Evolutionary conservation across 495 filamentous ascomycete genomes (phyloP).

Genomic region (Podospora fimiseda): DNA sequence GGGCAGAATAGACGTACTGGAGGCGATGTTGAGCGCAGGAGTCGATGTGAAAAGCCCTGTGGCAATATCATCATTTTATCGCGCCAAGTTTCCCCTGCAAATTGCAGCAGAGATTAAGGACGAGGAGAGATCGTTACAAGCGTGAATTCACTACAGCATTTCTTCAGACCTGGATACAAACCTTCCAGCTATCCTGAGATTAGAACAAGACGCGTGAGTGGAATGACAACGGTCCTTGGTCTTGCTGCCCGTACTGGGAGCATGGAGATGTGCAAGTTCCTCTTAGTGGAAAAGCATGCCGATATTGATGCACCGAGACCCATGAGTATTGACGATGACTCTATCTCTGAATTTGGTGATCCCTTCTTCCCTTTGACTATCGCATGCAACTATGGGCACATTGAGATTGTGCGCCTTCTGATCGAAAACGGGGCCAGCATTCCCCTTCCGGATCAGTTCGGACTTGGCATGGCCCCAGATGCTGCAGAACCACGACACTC

Average conservation of each 20-base stretch:
- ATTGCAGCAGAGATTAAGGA: not conserved
- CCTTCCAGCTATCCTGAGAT: too few species aligned
- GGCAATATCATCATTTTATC: not conserved
- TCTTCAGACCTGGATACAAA: not conserved
- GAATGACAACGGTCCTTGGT: not conserved
- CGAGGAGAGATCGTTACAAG: not conserved
- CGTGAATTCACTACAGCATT: not conserved
- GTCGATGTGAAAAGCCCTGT: not conserved
- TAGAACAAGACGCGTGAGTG: too few species aligned
- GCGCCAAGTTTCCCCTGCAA: not conserved
- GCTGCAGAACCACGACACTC: not conserved
- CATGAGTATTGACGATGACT: too few species aligned
- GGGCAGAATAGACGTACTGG: not conserved
- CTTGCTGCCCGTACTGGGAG: not conserved
- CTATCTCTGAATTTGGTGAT: too few species aligned
- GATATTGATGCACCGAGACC: not conserved
- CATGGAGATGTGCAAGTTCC: not conserved
- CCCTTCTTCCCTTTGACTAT: not conserved
- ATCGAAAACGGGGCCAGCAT: not conserved
- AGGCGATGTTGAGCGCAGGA: not conserved
- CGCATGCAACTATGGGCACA: not conserved
- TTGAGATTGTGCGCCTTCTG: not conserved
- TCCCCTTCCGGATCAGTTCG: not conserved
- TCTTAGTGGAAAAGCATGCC: not conserved
- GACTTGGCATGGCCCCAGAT: not conserved